Conservation (phyloP, 2,329 filamentous ascomycete genomes). For the Drechslerella coelobrocha region DNA sequence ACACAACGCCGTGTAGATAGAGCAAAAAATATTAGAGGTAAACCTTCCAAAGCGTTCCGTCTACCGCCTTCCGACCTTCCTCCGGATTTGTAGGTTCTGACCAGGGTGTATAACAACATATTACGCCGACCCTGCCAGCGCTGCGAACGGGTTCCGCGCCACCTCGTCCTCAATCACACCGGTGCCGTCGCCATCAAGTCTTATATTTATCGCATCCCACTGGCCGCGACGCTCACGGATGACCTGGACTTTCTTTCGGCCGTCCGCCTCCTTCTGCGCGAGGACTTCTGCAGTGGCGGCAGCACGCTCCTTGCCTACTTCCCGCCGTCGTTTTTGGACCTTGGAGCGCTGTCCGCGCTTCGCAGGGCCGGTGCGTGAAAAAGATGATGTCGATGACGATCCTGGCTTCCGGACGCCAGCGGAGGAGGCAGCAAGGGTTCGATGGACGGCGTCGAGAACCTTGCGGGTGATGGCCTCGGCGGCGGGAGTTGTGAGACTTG, state of each 20-base stretch:
- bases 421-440: constrained; percentile 30
- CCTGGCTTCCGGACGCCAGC: constrained; percentile 30
- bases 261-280: constrained; percentile 36
- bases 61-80: too few species aligned
- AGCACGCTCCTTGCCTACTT: constrained; percentile 43
- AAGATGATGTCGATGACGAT: constrained; percentile 12
- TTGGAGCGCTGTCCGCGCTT: constrained; percentile 40
- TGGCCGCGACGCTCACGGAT: constrained; percentile 42
- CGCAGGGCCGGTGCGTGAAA: background rate
- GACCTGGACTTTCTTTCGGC: constrained; percentile 30
- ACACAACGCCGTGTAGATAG: too few species aligned
- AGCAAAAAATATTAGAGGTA: too few species aligned
- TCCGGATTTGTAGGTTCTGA: too few species aligned
- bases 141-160: constrained; percentile 33
- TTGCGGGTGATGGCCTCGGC: constrained; percentile 46
- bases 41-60: too few species aligned
- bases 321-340: constrained; percentile 41
- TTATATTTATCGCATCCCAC: constrained; percentile 40
- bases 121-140: constrained; percentile 29
- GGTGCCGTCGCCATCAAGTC: constrained; percentile 10
- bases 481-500: constrained; percentile 54
- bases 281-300: constrained; percentile 35
- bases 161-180: constrained; percentile 27
- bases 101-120: too few species aligned
- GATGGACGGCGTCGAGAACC: constrained; percentile 47